These are phyloP conservation scores for Fusarium mundagurra DNA, from an alignment of 2,329 filamentous ascomycete genomes.

Conservation along the genomic window DNA sequence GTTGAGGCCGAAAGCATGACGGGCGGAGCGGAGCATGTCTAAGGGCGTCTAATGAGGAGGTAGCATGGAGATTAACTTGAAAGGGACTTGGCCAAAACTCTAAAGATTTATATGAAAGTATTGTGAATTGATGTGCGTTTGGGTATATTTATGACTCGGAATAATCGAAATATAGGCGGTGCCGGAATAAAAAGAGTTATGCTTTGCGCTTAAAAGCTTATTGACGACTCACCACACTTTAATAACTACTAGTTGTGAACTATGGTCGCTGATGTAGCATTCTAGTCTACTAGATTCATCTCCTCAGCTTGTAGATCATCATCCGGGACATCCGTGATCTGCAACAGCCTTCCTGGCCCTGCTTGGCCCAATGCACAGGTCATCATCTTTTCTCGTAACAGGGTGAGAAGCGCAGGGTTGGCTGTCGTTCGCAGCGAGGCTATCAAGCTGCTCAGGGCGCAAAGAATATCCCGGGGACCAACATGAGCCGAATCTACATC, in stretches of 20 bases:
- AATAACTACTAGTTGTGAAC: not conserved
- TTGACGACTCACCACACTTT: not conserved
- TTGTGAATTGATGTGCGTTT: no score
- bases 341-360: not conserved
- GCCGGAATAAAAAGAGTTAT: not conserved
- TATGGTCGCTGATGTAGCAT: not conserved
- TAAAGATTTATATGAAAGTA: not conserved
- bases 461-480: slow-evolving; percentile 12
- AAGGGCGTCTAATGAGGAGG: not conserved
- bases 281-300: not conserved
- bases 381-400: slow-evolving; percentile 21
- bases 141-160: not conserved
- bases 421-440: slow-evolving; percentile 9
- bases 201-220: not conserved
- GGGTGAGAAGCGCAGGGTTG: not conserved
- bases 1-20: slow-evolving; percentile 2
- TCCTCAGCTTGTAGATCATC: not conserved
- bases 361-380: slow-evolving; percentile 9
- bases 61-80: no score
- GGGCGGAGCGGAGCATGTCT: not conserved
- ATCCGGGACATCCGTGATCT: slow-evolving; percentile 11
- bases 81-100: no score
- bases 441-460: slow-evolving; percentile 15
- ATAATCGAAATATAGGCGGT: not conserved
- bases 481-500: slow-evolving; percentile 1